Evolutionary conservation across 805 yeast species (phyloP).

Genomic region (Pichia nanzhaoensis): DNA sequence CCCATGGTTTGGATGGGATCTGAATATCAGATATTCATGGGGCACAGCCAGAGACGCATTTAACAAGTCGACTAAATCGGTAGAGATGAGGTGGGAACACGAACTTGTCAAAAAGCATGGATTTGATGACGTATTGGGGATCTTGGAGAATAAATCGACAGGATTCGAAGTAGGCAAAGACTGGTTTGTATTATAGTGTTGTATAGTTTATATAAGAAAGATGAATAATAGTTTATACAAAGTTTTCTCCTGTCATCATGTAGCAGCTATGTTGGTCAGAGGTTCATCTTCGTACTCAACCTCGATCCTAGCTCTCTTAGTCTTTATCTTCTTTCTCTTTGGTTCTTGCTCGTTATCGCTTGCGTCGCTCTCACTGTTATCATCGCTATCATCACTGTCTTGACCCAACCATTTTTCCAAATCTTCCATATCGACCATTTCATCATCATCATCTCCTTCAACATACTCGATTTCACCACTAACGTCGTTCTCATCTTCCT

Average conservation of each 20-base stretch:
- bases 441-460: slow-evolving; percentile 84
- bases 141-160: neutral
- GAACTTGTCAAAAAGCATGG: slow-evolving; percentile 26
- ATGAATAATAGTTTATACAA: neutral
- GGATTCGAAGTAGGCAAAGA: slow-evolving; percentile 2
- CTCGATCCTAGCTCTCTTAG: slow-evolving; percentile 53
- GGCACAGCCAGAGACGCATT: slow-evolving; percentile 79
- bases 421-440: slow-evolving; percentile 88
- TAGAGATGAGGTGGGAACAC: slow-evolving; percentile 55
- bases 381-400: slow-evolving; percentile 23
- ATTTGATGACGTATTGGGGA: slow-evolving; percentile 7
- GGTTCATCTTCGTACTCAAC: slow-evolving; percentile 69
- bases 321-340: slow-evolving; percentile 46
- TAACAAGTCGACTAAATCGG: slow-evolving; percentile 37
- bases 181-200: slow-evolving; percentile 8
- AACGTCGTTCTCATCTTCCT: slow-evolving; percentile 54
- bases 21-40: slow-evolving; percentile 81
- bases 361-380: slow-evolving; percentile 27
- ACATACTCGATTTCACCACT: slow-evolving; percentile 82
- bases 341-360: slow-evolving; percentile 30
- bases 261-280: slow-evolving; percentile 25
- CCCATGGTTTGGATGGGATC: slow-evolving; percentile 79
- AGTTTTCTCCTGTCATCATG: neutral
- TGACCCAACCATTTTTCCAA: slow-evolving; percentile 73
- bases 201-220: neutral